phyloP scores from a whole-genome alignment of 2,329 filamentous ascomycete genomes.

The Trichophyton schoenleinii region DNA sequence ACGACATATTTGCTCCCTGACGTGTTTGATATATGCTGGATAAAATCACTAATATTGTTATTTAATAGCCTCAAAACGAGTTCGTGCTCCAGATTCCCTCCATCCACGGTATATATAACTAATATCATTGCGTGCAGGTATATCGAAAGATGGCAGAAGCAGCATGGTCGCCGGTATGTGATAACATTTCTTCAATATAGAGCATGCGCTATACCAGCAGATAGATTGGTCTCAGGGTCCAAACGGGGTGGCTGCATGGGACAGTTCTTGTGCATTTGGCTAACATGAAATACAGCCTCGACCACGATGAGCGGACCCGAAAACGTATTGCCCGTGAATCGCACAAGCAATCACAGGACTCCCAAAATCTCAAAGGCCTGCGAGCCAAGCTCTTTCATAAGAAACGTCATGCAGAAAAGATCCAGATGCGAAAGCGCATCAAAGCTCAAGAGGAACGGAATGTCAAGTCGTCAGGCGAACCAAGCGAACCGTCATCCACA shows the following conservation, averaged over 20 bases:
- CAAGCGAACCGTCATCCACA: constrained; percentile 61
- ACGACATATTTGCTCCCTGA: not conserved
- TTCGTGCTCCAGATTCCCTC: constrained; percentile 20
- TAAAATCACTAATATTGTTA: constrained; percentile 7
- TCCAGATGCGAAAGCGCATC: constrained; percentile 92
- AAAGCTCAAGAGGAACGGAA: constrained; percentile 92
- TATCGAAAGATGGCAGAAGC: constrained; percentile 66
- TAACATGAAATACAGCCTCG: constrained; percentile 41
- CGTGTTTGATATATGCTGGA: not conserved
- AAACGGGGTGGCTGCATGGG: constrained; percentile 6
- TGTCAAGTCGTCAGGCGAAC: constrained; percentile 66
- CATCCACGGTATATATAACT: not conserved
- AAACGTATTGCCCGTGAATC: constrained; percentile 81
- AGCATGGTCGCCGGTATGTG: constrained; percentile 39
- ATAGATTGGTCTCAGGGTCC: not conserved
- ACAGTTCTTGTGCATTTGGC: constrained; percentile 21
- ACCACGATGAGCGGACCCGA: constrained; percentile 77
- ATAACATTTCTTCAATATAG: not conserved
- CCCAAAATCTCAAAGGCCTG: constrained; percentile 84
- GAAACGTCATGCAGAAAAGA: constrained; percentile 93
- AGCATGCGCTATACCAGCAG: not conserved
- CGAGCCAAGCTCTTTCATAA: constrained; percentile 87
- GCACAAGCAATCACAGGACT: constrained; percentile 77
- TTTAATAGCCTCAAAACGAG: constrained; percentile 32
- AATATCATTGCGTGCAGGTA: constrained; percentile 29